Base-by-base conservation (phyloP, 768 basidiomycete genomes). In the Albatrellus ellisii region DNA sequence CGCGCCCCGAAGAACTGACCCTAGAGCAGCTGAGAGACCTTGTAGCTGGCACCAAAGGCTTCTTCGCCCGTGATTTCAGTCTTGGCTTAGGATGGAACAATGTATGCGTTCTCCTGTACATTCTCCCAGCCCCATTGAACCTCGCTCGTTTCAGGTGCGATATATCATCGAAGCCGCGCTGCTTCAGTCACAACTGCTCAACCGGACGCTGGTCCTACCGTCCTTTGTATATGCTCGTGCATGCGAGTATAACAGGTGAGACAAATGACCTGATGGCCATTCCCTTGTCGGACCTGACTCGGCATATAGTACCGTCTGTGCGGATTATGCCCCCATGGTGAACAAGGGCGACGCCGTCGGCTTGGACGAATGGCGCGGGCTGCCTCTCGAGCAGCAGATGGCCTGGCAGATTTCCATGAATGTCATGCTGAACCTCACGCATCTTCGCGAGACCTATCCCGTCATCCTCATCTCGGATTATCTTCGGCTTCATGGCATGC, bases 71-170 rank as follows among this genome's bases (percentile, higher is more conserved):
- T 25, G 68, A 70, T 39, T 70, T 54, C 46, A 67, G 61, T 37
- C 53, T 68, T 42, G 60, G 59, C 3, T 51, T 70, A 4, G 69
- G 68, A 15, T 70, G 67, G 66, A 70, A 71, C 49, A 70, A 70
- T 34, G 66, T 69, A 25, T 26, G 7, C 1, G 37, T 3, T 22
- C 12, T 8, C 29, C 24, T 37, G n/a, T 12, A n/a, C 17, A 36
- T 31, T 24, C 7, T 21, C 29, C 35, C 10, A 10, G 29, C 2
- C 6, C 14, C 20, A 22, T n/a, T 5, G 25, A 14, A 6, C 17
- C 1, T 22, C 15, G 9, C 34, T 26, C 12, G 22, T 20, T 45
- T 25, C 31, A 67, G 68, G 59, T 70, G 59, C 63, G 68, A 15
- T 70, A 70, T 46, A 71, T 70, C 44, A 60, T 70, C 44, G 68